Evolutionary conservation across 345 rosid species (phyloP).

Genomic region (Abelmoschus esculentus): DNA sequence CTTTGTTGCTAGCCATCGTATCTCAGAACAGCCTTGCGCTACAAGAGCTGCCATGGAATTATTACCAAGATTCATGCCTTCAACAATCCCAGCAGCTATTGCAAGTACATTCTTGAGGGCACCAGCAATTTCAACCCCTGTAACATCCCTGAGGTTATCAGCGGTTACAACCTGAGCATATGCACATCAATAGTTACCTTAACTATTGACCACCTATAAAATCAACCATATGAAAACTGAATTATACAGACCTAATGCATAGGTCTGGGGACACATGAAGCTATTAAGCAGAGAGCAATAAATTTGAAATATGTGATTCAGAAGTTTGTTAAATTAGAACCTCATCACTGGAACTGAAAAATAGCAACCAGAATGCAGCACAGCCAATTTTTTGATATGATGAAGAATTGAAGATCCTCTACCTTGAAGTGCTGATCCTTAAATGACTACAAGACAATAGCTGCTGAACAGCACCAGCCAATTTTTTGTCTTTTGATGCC

Average conservation of each 20-base stretch:
- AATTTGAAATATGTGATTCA: not conserved
- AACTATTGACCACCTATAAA: constrained; percentile 1
- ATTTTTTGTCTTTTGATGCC: constrained; percentile 77
- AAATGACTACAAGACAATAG: constrained; percentile 72
- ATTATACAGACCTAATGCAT: not conserved
- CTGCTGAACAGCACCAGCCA: constrained; percentile 75
- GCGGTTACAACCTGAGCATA: constrained; percentile 61
- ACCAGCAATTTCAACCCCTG: constrained; percentile 95
- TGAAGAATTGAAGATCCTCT: constrained; percentile 11
- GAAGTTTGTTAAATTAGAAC: not conserved
- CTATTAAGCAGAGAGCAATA: not conserved
- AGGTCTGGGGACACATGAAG: not conserved
- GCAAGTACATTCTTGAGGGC: constrained; percentile 93
- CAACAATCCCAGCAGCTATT: constrained; percentile 93
- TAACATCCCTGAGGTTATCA: constrained; percentile 90
- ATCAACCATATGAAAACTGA: constrained; percentile 2
- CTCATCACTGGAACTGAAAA: constrained; percentile 3
- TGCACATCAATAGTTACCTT: constrained; percentile 6
- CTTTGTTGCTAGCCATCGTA: constrained; percentile 92
- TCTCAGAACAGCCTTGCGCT: constrained; percentile 91
- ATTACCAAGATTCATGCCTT: constrained; percentile 88
- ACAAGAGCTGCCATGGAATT: constrained; percentile 99
- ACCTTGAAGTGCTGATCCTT: constrained; percentile 90
- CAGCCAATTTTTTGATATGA: not conserved
- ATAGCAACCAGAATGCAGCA: constrained; percentile 1